Conservation (phyloP, 108 stramenopile genomes). For the Cylindrotheca closterium region DNA sequence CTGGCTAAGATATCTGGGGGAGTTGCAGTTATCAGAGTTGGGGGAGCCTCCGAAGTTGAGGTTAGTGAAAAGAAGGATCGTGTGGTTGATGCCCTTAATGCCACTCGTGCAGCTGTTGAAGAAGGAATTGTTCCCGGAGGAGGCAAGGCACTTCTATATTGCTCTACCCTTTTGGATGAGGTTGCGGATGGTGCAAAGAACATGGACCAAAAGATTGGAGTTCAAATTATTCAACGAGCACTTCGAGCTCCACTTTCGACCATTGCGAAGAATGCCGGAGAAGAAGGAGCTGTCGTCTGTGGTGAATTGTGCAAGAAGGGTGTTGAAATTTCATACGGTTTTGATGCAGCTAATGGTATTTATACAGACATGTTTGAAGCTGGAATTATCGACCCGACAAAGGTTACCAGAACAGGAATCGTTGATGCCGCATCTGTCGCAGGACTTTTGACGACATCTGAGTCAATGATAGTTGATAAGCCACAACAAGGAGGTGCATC, state of each 20-base stretch:
- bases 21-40: conserved; percentile 99
- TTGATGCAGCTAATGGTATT: conserved; percentile 88
- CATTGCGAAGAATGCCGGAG: conserved; percentile 96
- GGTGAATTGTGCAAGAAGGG: conserved; percentile 89
- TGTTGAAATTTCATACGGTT: conserved; percentile 73
- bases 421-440: conserved; percentile 98
- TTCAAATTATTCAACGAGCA: conserved; percentile 97
- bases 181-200: conserved; percentile 87
- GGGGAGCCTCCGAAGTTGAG: conserved; percentile 98
- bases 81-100: conserved; percentile 99
- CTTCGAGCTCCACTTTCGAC: conserved; percentile 90
- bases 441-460: conserved; percentile 96
- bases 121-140: conserved; percentile 99
- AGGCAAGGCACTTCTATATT: conserved; percentile 97
- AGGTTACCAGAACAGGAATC: conserved; percentile 98
- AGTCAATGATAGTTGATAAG: conserved; percentile 97
- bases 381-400: conserved; percentile 99
- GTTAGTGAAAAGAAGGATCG: conserved; percentile 99
- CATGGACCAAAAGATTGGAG: conserved; percentile 98
- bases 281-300: conserved; percentile 96
- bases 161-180: conserved; percentile 84
- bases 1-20: conserved; percentile 98
- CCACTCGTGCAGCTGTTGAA: conserved; percentile 98
- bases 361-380: conserved; percentile 94
- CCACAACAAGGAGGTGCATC: conserved; percentile 67